Base-by-base conservation (phyloP, 345 rosid genomes). In the Anacardium occidentale region DNA sequence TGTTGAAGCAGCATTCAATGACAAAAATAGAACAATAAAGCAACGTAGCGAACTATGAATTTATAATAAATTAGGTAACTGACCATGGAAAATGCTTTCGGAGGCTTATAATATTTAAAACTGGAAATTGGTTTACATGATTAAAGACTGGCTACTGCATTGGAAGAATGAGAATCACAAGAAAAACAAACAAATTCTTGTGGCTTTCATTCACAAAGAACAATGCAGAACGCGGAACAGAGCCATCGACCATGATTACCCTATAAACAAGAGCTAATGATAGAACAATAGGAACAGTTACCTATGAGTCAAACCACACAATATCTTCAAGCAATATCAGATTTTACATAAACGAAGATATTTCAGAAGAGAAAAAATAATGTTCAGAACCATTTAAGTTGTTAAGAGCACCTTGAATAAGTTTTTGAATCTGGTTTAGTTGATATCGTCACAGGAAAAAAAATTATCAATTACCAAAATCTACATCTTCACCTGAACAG, bases 261-360 rank as follows among this genome's bases (percentile, higher is more conserved):
- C 99, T 90, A 76, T 95, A 89, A 78, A 91, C 81, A 77, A 92
- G 89, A 56, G 91, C 84, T 79, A 91, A 77, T 62, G 91, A 76
- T 37, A 90, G 77, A 68, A 81, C 81, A 76, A 92, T 45, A 50
- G 96, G 98, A 72, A 82, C 83, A 55, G 69, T 60, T 47, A 87
- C 85, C 98, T 94, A 68, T 73, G 63, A 72, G 21, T 67, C 54
- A 77, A 75, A 77, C 45, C 60, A 76, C 14, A 53, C 1, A 53
- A 75, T 18, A 26, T 24, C 52, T 72, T 22, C 48, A 54, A 77
- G 63, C 66, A 63, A 3, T 37, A 74, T 44, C 24, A 50, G 34
- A 57, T n/a, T 63, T 56, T 56, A 32, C 56, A 45, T 50, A 34
- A 26, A 42, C 44, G 48, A 24, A 29, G 14, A n/a, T 54, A 34